These are phyloP conservation scores for Metarhizium anisopliae DNA, from an alignment of 2,329 filamentous ascomycete genomes.

Conservation along the genomic window DNA sequence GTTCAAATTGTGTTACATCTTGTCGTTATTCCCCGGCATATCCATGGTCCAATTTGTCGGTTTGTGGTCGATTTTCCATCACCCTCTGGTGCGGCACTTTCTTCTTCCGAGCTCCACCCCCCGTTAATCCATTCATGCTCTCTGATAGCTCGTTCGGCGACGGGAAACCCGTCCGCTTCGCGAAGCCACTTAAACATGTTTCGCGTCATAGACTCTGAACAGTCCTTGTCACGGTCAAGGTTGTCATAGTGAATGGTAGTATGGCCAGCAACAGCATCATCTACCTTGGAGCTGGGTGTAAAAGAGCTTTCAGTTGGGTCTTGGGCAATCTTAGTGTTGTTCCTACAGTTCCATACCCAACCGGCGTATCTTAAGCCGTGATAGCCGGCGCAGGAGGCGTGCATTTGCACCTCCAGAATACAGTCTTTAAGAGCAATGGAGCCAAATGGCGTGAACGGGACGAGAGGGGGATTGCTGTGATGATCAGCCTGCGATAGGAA, in stretches of 20 bases:
- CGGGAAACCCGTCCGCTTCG: conserved; percentile 5
- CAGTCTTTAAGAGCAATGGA: conserved; percentile 5
- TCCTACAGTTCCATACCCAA: conserved; percentile 4
- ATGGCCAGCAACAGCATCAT: background rate
- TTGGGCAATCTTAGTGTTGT: conserved; percentile 1
- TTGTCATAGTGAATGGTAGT: background rate
- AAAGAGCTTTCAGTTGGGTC: background rate
- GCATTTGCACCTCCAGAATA: conserved; percentile 8
- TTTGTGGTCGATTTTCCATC: background rate
- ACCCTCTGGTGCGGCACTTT: background rate
- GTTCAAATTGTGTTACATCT: background rate
- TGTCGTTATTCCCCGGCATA: background rate
- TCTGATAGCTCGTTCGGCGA: conserved; percentile 6
- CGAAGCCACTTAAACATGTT: conserved; percentile 8
- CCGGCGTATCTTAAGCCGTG: conserved; percentile 7
- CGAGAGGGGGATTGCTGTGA: conserved; percentile 2
- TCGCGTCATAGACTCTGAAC: conserved; percentile 1
- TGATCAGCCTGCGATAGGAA: conserved; percentile 4
- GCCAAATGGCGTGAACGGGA: conserved; percentile 6
- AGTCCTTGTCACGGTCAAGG: background rate
- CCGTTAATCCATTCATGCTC: conserved; percentile 1
- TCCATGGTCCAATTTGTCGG: background rate
- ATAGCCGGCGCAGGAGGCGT: conserved; percentile 1
- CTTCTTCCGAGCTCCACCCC: background rate
- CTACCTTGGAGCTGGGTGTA: background rate